A percentile compares a stretch with the other conserved stretches of the same genome.
phyloP scores from a whole-genome alignment of 768 basidiomycete genomes.

The Trametes sanguinea region DNA sequence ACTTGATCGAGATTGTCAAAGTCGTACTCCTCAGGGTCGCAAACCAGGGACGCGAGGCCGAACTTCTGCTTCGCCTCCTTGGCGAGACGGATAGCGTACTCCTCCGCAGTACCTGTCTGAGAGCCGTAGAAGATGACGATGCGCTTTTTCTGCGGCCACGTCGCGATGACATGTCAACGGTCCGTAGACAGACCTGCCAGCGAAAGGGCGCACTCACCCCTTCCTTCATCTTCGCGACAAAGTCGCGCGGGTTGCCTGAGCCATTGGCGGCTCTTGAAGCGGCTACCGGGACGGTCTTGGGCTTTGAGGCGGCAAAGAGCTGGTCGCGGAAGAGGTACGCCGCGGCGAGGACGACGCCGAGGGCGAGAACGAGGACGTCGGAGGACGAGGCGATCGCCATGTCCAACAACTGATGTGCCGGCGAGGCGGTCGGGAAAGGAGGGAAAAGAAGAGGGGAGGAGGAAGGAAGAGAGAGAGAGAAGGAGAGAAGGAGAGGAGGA shows the following conservation, averaged over 20 bases:
- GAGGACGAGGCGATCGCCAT: conserved; percentile 69
- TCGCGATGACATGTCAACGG: conserved; percentile 5
- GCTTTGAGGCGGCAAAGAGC: conserved; percentile 67
- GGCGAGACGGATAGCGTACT: conserved; percentile 95
- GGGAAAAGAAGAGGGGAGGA: conserved; percentile 12
- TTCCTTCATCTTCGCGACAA: conserved; percentile 92
- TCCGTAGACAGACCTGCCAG: not conserved
- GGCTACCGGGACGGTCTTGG: conserved; percentile 52
- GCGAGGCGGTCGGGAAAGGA: conserved; percentile 6
- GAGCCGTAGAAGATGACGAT: conserved; percentile 98
- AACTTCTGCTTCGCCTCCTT: conserved; percentile 98
- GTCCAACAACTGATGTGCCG: conserved; percentile 21
- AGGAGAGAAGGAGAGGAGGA: not conserved
- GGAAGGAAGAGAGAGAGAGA: conserved; percentile 9
- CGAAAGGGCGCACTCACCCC: conserved; percentile 58
- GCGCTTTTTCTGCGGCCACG: conserved; percentile 79
- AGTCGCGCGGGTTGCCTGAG: conserved; percentile 91
- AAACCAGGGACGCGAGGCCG: conserved; percentile 92
- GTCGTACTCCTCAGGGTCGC: conserved; percentile 98
- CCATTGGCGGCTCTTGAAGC: conserved; percentile 50
- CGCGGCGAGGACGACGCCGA: conserved; percentile 76
- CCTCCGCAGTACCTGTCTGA: conserved; percentile 97
- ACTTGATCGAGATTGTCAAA: conserved; percentile 94
- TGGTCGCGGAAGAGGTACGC: conserved; percentile 85
- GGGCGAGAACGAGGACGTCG: conserved; percentile 68